Evolutionary conservation across 768 basidiomycete genomes (phyloP).

Genomic region (Hydnum rufescens): DNA sequence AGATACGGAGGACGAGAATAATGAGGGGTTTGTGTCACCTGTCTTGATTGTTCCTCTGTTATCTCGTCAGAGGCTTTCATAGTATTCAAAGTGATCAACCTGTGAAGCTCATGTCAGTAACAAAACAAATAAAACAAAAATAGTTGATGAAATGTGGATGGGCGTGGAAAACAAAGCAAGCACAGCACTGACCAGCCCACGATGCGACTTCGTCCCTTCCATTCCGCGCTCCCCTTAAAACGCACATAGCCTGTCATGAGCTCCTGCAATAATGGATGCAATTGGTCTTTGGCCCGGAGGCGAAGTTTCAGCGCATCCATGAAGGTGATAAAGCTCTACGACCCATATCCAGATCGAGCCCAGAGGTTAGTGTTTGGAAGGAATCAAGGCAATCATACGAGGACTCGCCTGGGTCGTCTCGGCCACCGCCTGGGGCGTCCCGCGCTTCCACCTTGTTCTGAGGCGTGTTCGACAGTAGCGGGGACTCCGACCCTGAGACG

Average conservation of each 20-base stretch:
- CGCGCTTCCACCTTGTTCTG: conserved; percentile 47
- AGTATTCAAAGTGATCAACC: conserved; percentile 89
- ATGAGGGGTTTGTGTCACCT: conserved; percentile 28
- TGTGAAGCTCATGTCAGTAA: conserved; percentile 15
- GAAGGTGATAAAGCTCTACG: conserved; percentile 95
- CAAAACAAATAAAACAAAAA: background rate
- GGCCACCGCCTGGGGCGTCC: conserved; percentile 92
- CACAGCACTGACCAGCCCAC: conserved; percentile 54
- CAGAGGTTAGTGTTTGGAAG: background rate
- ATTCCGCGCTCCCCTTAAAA: conserved; percentile 88
- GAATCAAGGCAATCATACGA: background rate
- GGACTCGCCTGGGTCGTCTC: conserved; percentile 76
- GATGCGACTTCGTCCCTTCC: conserved; percentile 90
- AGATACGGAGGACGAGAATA: background rate
- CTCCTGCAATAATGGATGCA: conserved; percentile 87
- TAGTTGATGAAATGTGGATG: background rate
- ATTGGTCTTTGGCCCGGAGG: conserved; percentile 88
- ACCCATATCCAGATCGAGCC: background rate
- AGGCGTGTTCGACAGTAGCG: conserved; percentile 89
- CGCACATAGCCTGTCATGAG: conserved; percentile 87
- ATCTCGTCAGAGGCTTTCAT: conserved; percentile 97
- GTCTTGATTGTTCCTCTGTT: conserved; percentile 83
- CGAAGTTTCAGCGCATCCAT: conserved; percentile 93
- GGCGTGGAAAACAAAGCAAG: background rate
- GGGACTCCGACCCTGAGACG: conserved; percentile 83